Evolutionary conservation across 2,329 filamentous ascomycete genomes (phyloP).

Genomic region (Orbilia blumenaviensis): DNA sequence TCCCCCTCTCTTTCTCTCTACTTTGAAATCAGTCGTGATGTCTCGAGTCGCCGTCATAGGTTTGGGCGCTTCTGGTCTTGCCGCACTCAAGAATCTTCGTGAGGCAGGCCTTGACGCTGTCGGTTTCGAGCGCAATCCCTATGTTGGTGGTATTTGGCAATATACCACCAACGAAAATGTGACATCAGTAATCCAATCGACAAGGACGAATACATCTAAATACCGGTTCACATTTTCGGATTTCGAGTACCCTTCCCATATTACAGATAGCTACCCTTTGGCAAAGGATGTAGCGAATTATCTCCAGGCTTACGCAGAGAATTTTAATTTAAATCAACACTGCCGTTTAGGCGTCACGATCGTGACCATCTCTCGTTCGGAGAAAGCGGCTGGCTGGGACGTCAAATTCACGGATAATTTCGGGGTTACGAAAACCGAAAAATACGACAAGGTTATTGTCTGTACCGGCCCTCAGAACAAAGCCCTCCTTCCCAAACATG

Average conservation of each 20-base stretch:
- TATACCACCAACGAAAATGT: constrained; percentile 62
- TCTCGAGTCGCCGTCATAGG: constrained; percentile 18
- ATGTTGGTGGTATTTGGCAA: constrained; percentile 64
- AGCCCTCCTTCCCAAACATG: constrained; percentile 3
- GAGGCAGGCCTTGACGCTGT: constrained; percentile 64
- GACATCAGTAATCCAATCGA: constrained; percentile 60
- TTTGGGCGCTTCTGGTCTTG: constrained; percentile 10
- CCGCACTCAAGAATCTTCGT: constrained; percentile 61
- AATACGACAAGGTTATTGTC: constrained; percentile 21
- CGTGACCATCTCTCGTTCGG: background rate
- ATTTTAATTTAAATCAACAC: constrained; percentile 14
- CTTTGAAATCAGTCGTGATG: background rate
- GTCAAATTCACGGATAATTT: constrained; percentile 13
- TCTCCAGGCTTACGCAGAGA: constrained; percentile 13
- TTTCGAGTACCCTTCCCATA: constrained; percentile 29
- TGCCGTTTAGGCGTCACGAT: background rate
- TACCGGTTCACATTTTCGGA: constrained; percentile 31
- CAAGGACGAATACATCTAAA: constrained; percentile 20
- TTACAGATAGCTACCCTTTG: constrained; percentile 5
- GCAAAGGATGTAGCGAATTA: constrained; percentile 29
- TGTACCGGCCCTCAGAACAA: constrained; percentile 32
- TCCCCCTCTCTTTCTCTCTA: too few relatives aligned
- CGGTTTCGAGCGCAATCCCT: constrained; percentile 63
- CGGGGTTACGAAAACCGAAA: background rate
- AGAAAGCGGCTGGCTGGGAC: constrained; percentile 11